These are phyloP conservation scores for Neurospora cerealis DNA, from an alignment of 495 filamentous ascomycete genomes.

Conservation along the genomic window DNA sequence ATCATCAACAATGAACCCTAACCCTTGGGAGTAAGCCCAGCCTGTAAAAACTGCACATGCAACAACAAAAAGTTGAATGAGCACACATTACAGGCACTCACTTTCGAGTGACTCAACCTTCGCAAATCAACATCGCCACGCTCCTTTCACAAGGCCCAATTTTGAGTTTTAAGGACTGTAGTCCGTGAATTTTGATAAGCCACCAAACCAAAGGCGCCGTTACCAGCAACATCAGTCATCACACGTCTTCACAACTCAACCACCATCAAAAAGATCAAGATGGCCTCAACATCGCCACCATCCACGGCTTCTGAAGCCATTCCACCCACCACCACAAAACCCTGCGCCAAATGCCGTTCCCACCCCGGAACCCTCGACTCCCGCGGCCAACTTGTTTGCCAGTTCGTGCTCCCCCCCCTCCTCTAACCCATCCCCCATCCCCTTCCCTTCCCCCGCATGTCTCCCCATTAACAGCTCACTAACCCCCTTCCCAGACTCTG, in stretches of 20 bases:
- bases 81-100: not conserved
- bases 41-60: not conserved
- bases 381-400: not conserved
- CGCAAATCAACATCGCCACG: not conserved
- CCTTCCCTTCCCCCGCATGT: too few relatives aligned
- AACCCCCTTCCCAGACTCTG: conserved; percentile 47
- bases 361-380: not conserved
- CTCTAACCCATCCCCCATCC: not conserved
- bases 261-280: not conserved
- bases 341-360: not conserved
- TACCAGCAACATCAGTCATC: not conserved
- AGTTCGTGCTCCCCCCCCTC: not conserved
- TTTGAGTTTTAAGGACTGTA: not conserved
- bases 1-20: not conserved
- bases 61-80: not conserved
- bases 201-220: not conserved
- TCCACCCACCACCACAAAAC: not conserved
- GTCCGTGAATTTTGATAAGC: not conserved
- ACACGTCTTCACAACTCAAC: not conserved
- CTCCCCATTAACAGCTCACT: conserved; percentile 3
- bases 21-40: not conserved
- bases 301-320: not conserved
- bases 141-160: not conserved
- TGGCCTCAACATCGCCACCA: not conserved
- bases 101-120: not conserved